Conservation (phyloP, 208 protist species). For the Trypanosoma conorhini region DNA sequence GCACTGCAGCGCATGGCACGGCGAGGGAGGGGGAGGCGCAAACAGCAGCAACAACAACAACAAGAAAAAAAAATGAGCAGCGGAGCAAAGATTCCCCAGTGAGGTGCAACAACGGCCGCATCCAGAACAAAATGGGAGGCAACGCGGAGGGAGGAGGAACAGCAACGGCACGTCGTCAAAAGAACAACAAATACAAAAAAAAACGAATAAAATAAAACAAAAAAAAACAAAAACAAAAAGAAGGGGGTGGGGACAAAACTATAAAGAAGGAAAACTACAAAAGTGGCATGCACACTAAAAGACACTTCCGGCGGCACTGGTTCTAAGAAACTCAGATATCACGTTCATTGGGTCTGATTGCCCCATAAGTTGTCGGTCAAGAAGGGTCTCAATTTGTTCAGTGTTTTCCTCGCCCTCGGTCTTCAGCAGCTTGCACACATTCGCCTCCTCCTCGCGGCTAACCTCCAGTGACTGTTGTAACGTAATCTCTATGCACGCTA, state of each 20-base stretch:
- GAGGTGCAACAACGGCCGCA: not conserved
- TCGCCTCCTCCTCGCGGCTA: constrained; percentile 49
- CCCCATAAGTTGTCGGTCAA: constrained; percentile 24
- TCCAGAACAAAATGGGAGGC: not conserved
- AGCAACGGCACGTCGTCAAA: not conserved
- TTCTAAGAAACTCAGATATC: constrained; percentile 22
- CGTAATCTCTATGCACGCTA: constrained; percentile 76
- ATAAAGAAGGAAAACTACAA: constrained; percentile 4
- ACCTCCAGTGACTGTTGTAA: constrained; percentile 75
- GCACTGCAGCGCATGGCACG: too few relatives aligned
- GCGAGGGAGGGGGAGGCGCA: not conserved
- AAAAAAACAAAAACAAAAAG: not conserved
- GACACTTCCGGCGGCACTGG: constrained; percentile 4
- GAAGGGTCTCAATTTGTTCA: constrained; percentile 21
- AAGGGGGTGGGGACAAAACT: not conserved
- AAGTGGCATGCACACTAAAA: constrained; percentile 9
- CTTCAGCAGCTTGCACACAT: constrained; percentile 29
- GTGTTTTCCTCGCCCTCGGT: constrained; percentile 19
- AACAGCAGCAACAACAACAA: too few relatives aligned
- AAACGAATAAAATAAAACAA: not conserved
- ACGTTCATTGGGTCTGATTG: constrained; percentile 21
- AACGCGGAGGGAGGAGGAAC: not conserved
- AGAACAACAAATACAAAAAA: not conserved
- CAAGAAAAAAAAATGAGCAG: constrained; percentile 28
- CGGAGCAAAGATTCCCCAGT: not conserved